Evolutionary conservation across 306 rosid species (phyloP).

Genomic region (Ziziphus jujuba): DNA sequence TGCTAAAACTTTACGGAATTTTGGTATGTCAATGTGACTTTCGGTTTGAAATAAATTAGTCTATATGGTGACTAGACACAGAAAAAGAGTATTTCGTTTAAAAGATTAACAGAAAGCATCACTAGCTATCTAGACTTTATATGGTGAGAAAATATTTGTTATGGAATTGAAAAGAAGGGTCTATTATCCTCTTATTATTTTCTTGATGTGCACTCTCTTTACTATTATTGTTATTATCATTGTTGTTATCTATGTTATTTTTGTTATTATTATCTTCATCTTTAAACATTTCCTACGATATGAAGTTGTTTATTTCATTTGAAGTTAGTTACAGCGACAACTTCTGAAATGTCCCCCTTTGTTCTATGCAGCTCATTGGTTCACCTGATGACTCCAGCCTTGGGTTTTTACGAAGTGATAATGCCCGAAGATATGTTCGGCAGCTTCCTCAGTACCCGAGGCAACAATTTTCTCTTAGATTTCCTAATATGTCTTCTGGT

Average conservation of each 20-base stretch:
- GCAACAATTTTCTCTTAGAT: constrained; percentile 62
- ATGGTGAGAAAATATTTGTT: not conserved
- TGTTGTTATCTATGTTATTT: not conserved
- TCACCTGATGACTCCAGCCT: constrained; percentile 96
- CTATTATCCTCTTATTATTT: not conserved
- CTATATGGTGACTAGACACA: not conserved
- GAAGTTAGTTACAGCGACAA: constrained; percentile 7
- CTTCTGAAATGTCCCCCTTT: constrained; percentile 18
- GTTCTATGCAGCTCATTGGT: constrained; percentile 73
- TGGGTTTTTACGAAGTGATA: constrained; percentile 86
- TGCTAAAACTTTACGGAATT: constrained; percentile 6
- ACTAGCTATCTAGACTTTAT: not conserved
- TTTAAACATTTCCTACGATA: not conserved
- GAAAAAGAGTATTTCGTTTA: not conserved
- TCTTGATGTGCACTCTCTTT: not conserved
- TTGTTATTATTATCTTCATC: not conserved
- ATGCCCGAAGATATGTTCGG: constrained; percentile 82
- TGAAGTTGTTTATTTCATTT: constrained; percentile 4
- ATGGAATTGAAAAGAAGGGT: not conserved
- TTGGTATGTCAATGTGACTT: not conserved
- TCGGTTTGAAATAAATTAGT: not conserved
- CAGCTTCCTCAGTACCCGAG: constrained; percentile 84
- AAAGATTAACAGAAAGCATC: constrained; percentile 4
- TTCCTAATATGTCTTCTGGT: constrained; percentile 70
- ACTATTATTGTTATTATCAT: not conserved